Evolutionary conservation across 441 rosid species (phyloP), one percentile per base, ranked within the genome.

Genomic region (Geranium incanum): DNA sequence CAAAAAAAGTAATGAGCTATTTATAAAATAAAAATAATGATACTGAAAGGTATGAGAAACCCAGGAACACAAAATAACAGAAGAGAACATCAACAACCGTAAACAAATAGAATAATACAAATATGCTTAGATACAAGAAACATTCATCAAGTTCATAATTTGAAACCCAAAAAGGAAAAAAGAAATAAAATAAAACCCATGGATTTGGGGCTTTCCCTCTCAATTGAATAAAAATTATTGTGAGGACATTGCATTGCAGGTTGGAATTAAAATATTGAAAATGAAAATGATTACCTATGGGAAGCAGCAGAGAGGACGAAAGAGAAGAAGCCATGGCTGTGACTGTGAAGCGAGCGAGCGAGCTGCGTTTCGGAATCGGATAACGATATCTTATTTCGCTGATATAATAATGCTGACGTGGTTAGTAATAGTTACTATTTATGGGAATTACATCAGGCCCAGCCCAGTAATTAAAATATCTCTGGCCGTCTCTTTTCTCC

Each of bases 301-400:
- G 88, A 36, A 86, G 85, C 41, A 86, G 81, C 74, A 84, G 84
- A 75, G 85, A 79, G 19, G 87, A 77, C 9, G 48, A 41, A 41
- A 41, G 48, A 72, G 81, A 73, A 73, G 89, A 82, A 70, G 86
- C 71, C 62, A 55, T 55, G 62, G 62, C 62, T 55, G 60, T 52
- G 60, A 55, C 62, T 55, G 62, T 55, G 62, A 55, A 21, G 21
- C 21, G 21, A 21, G 21, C 21, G 21, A 15, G 21, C 18, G 21
- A 55, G 62, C 62, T n/a, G 18, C 62, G 62, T 55, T 55, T 55
- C 62, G 5, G 18, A 55, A 55, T 19, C 62, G 18, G 62, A 55
- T 55, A 55, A 55, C 62, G 62, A 55, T 55, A 55, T 15, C 62
- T 55, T 41, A 41, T n/a, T 12, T 15, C 18, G 62, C 21, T 55